Conservation (phyloP, 2,329 filamentous ascomycete species). For the Colletotrichum ledebouriae region DNA sequence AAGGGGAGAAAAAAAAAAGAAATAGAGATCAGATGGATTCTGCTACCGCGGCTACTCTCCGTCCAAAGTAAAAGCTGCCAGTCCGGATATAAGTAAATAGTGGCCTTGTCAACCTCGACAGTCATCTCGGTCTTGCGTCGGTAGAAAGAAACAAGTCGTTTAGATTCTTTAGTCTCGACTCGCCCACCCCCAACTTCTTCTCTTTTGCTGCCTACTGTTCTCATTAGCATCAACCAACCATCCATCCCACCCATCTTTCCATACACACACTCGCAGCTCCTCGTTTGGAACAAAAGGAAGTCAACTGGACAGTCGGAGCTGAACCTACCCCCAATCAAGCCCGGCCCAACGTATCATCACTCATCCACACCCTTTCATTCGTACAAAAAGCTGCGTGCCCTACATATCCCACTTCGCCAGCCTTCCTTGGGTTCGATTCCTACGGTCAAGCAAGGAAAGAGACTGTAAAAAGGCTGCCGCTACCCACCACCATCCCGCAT, state of each 20-base stretch:
- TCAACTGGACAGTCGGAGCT: slow-evolving; percentile 34
- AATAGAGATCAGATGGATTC: slow-evolving; percentile 39
- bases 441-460: slow-evolving; percentile 21
- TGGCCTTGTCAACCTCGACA: slow-evolving; percentile 10
- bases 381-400: slow-evolving; percentile 14
- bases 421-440: slow-evolving; percentile 35
- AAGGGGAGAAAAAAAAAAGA: background rate
- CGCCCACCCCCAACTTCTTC: slow-evolving; percentile 8
- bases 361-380: slow-evolving; percentile 34
- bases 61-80: slow-evolving; percentile 3
- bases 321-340: slow-evolving; percentile 22
- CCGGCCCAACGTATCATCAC: slow-evolving; percentile 42
- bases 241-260: slow-evolving; percentile 31
- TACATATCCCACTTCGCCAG: slow-evolving; percentile 21
- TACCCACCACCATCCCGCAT: slow-evolving; percentile 35
- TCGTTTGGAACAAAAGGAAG: slow-evolving; percentile 36
- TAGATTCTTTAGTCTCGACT: slow-evolving; percentile 36
- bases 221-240: slow-evolving; percentile 1
- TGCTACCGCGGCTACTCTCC: slow-evolving; percentile 39
- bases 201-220: background rate
- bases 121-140: slow-evolving; percentile 38
- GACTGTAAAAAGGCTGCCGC: slow-evolving; percentile 29
- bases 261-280: slow-evolving; percentile 20
- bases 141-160: slow-evolving; percentile 22
- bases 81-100: slow-evolving; percentile 16